A percentile compares a stretch with the other conserved stretches of the same genome.
Evolutionary conservation across 2,329 filamentous ascomycete genomes (phyloP).

Genomic region (Monilinia laxa): DNA sequence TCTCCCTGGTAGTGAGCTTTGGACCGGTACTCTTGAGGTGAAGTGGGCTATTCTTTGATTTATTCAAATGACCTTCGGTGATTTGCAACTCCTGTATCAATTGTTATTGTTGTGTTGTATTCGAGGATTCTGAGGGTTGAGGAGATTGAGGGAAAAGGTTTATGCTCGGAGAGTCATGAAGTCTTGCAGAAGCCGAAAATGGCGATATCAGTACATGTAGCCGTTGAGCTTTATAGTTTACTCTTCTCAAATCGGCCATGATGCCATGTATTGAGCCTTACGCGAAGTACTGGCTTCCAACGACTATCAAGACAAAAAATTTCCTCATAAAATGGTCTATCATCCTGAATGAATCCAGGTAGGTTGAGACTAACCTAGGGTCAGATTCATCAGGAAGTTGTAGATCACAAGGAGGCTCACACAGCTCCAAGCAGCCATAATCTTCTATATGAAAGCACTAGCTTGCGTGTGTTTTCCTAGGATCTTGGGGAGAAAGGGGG

Average conservation of each 20-base stretch:
- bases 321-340: too few relatives aligned
- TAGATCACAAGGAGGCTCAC: too few relatives aligned
- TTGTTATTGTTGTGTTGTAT: neutral
- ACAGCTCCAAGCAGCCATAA: too few relatives aligned
- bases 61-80: neutral
- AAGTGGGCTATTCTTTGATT: neutral
- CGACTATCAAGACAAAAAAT: neutral
- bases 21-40: neutral
- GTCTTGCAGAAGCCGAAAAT: neutral
- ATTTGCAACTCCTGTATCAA: neutral
- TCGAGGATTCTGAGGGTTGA: neutral
- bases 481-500: neutral
- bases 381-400: neutral
- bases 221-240: neutral
- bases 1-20: constrained; percentile 17
- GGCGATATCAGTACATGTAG: neutral
- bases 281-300: neutral
- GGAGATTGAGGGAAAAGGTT: neutral
- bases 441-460: neutral
- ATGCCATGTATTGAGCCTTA: too few relatives aligned
- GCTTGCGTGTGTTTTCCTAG: too few relatives aligned
- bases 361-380: neutral
- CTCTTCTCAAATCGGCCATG: neutral
- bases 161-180: neutral
- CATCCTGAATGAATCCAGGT: neutral